These are phyloP conservation scores for Fusarium sp. DNA, from an alignment of 2,329 filamentous ascomycete genomes.

Conservation along the genomic window DNA sequence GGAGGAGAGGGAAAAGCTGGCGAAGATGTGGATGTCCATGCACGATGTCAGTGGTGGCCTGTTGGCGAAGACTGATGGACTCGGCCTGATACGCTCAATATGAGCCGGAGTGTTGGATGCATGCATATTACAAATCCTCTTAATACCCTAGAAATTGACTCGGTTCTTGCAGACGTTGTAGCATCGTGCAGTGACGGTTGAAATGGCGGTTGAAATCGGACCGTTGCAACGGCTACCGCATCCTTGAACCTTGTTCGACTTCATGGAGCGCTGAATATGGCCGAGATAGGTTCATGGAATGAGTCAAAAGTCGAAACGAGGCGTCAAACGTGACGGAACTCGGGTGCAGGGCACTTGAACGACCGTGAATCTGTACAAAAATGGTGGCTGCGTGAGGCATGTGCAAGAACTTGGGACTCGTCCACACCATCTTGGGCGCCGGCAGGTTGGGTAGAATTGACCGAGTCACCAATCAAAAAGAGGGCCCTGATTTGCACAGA, in stretches of 20 bases:
- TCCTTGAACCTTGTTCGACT: background rate
- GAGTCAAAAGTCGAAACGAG: background rate
- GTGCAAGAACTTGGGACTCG: conserved; percentile 29
- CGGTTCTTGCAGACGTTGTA: background rate
- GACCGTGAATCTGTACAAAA: conserved; percentile 17
- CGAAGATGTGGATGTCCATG: background rate
- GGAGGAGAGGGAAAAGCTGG: background rate
- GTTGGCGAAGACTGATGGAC: conserved; percentile 10
- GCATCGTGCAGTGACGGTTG: background rate
- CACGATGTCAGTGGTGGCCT: background rate
- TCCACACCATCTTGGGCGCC: conserved; percentile 28
- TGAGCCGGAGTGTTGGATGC: background rate
- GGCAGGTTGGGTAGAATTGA: conserved; percentile 1
- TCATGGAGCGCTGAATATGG: background rate
- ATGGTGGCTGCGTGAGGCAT: conserved; percentile 32
- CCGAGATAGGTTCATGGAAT: background rate
- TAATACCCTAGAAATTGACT: conserved; percentile 33
- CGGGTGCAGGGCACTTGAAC: background rate
- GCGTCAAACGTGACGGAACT: background rate
- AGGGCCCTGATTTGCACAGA: conserved; percentile 5
- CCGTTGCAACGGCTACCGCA: background rate
- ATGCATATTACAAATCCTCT: background rate
- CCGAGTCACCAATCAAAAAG: conserved; percentile 22
- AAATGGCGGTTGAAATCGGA: background rate
- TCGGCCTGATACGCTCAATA: background rate